Conservation (phyloP, 108 stramenopile species). For the Chaetoceros muelleri region DNA sequence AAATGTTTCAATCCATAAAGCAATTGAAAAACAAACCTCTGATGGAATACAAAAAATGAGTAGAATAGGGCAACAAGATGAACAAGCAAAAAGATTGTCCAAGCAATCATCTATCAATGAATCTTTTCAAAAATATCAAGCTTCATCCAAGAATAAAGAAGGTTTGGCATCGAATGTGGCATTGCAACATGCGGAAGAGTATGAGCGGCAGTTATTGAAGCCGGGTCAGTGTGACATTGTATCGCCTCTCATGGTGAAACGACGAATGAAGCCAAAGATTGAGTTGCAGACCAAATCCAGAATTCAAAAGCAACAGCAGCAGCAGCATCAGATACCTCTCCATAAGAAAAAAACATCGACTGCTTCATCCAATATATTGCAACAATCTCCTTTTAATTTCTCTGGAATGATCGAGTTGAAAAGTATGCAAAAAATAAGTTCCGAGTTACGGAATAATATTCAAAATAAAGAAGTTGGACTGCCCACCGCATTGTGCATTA, state of each 20-base stretch:
- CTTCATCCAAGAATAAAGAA: neutral
- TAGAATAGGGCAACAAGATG: neutral
- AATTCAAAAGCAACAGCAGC: conserved; percentile 4
- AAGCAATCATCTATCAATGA: neutral
- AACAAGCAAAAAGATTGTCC: neutral
- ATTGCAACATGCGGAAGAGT: conserved; percentile 29
- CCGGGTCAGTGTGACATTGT: conserved; percentile 56
- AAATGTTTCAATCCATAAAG: neutral
- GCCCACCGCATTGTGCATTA: conserved; percentile 69
- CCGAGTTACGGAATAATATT: neutral
- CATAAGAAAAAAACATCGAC: neutral
- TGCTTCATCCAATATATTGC: conserved; percentile 3
- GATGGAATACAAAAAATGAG: neutral
- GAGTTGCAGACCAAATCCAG: conserved; percentile 40
- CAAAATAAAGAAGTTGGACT: conserved; percentile 18
- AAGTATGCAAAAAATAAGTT: conserved; percentile 9
- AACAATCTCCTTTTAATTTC: conserved; percentile 33
- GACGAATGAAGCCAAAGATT: conserved; percentile 70
- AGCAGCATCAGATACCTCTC: neutral
- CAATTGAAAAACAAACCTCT: neutral
- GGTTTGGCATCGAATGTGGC: conserved; percentile 16
- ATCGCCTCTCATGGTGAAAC: conserved; percentile 65
- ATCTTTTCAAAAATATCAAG: neutral
- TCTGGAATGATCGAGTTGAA: conserved; percentile 43
- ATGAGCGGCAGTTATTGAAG: conserved; percentile 46